A percentile compares a stretch with the other conserved stretches of the same genome.
Evolutionary conservation across 495 filamentous ascomycete genomes (phyloP).

Genomic region (Aspergillus mulundensis): DNA sequence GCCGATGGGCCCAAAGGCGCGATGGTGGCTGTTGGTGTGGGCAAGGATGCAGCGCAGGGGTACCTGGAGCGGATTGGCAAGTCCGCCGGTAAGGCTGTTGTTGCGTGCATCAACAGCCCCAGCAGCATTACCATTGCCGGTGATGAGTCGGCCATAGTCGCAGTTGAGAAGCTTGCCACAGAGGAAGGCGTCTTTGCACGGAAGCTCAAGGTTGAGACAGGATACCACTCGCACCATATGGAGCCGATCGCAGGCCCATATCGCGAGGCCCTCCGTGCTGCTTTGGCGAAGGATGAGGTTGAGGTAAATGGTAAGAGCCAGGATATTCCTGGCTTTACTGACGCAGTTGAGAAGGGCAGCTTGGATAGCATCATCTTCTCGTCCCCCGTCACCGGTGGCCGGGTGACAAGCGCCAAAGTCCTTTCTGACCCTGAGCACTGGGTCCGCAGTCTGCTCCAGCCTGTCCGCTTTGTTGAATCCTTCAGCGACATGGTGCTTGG

Average conservation of each 20-base stretch:
- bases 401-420: constrained; percentile 13
- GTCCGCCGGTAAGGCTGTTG: background rate
- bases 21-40: background rate
- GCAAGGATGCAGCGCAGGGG: background rate
- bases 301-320: background rate
- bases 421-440: too few species aligned
- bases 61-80: background rate
- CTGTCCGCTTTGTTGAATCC: constrained; percentile 28
- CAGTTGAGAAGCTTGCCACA: background rate
- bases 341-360: background rate
- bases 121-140: background rate
- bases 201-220: constrained; percentile 54
- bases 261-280: constrained; percentile 20
- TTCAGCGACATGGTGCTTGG: constrained; percentile 8
- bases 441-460: constrained; percentile 5
- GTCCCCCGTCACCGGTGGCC: constrained; percentile 12
- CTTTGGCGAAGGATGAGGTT: background rate
- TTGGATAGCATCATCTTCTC: background rate
- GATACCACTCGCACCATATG: constrained; percentile 66
- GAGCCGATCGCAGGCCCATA: constrained; percentile 16
- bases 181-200: constrained; percentile 40
- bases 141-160: background rate
- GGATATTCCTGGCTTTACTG: background rate
- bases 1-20: too few species aligned
- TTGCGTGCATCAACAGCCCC: background rate